Base-by-base conservation (phyloP, 805 yeast genomes). In the Saccharomycopsis sp. region DNA sequence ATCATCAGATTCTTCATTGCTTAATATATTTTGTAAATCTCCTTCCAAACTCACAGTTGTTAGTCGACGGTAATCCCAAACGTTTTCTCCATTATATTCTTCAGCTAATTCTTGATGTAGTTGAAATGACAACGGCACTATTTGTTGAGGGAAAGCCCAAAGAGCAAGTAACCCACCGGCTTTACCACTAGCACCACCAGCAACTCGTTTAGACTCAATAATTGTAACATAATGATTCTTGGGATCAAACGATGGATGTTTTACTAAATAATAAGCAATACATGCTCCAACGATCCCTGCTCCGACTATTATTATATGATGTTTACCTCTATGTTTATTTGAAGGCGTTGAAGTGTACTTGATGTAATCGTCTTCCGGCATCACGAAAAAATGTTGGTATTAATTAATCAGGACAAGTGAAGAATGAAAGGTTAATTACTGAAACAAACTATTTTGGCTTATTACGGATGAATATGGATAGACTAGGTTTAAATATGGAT, bases 221-320 rank as follows among this genome's bases (percentile, higher is more conserved):
- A 90, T 74, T 4, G 96, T 85, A 52, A 90, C 85, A 56, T 85
- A 88, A 58, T 85, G 79, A 46, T 76, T 80, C 26, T 69, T 66
- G 0, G 85, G 77, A 55, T 83, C 81, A 61, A 79, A 90, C 44
- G 74, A 72, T 2, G 95, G 90, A 61, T 90, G 97, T 47, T 74
- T 74, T 1, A 93, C 84, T 32, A 93, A 62, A 57, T 81, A 90
- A 63, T 85, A 93, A 1, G 97, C 97, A 1, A 93, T 85, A 59
- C 96, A 86, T 5, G 87, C 95, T 31, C 98, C 98, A 31, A 90
- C 84, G 55, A 90, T 90, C 19, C 98, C 98, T 0, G 96, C 97
- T 20, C 96, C 96, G 20, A 86, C 93, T 36, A 87, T 81, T 49
- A 85, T 74, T 47, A 85, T 85, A 59, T 85, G 94, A 28, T 79